Conservation (phyloP, 2,329 filamentous ascomycete genomes). For the Claviceps humidiphila region DNA sequence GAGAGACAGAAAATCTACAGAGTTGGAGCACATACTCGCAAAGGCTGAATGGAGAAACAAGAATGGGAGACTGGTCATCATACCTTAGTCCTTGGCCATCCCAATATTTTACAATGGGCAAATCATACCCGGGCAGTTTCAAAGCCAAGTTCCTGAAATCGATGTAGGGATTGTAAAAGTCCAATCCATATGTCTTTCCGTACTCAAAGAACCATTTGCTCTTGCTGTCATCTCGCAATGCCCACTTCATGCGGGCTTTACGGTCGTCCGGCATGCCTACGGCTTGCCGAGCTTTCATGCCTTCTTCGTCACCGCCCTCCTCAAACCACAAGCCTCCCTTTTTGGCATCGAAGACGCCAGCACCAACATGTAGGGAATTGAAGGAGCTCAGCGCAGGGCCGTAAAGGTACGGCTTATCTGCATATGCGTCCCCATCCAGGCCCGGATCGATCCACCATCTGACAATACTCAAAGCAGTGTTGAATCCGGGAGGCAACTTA, state of each 20-base stretch:
- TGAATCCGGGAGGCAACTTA: constrained; percentile 73
- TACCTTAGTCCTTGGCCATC: constrained; percentile 66
- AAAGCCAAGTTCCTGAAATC: constrained; percentile 68
- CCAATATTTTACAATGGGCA: constrained; percentile 67
- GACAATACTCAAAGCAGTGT: constrained; percentile 70
- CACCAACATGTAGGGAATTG: constrained; percentile 60
- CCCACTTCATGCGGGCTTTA: constrained; percentile 47
- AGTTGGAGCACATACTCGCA: constrained; percentile 1
- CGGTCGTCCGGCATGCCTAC: constrained; percentile 38
- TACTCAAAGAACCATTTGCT: constrained; percentile 42
- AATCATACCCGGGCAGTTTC: constrained; percentile 56
- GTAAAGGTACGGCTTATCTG: constrained; percentile 75
- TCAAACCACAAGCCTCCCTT: constrained; percentile 45
- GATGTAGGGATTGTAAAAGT: constrained; percentile 85
- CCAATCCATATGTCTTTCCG: constrained; percentile 37
- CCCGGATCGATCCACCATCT: constrained; percentile 88
- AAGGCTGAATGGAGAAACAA: not conserved
- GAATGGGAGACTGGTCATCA: constrained; percentile 16
- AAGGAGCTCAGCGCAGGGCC: constrained; percentile 70
- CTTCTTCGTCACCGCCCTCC: constrained; percentile 51
- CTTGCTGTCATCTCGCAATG: constrained; percentile 34
- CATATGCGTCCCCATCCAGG: constrained; percentile 78
- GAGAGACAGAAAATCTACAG: not conserved
- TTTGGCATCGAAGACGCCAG: constrained; percentile 30
- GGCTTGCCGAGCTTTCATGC: constrained; percentile 30